Evolutionary conservation across 306 rosid genomes (phyloP), one percentile per base, ranked within the genome.

Genomic region (Begonia peltatifolia): DNA sequence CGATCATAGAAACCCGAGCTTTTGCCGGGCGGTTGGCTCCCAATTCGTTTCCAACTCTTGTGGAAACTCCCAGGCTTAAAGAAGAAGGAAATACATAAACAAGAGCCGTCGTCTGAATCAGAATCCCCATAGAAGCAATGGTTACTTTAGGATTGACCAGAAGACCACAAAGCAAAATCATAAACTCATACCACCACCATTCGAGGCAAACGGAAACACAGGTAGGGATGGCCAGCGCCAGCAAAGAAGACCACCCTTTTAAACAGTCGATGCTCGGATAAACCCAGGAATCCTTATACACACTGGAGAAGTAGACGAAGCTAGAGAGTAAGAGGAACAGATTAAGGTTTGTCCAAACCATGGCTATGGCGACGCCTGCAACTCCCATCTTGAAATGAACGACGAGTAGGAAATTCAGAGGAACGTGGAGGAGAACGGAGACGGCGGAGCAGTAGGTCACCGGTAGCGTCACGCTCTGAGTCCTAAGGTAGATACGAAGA

Each of bases 141-240:
- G 99, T 81, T 10, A 94, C 84, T 63, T 73, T 83, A 2, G 99
- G 99, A 35, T 92, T 83, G 3, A 42, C 59, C 2, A 92, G 63
- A 3, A 92, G 76, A 0, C 99, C 99, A 47, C 99, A 92, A 5
- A 92, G 63, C 60, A 92, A 55, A 35, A 87, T 86, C 96, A 92
- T 87, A 61, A 92, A 62, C 53, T 92, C 99, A 30, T 92, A 92
- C 99, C 99, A 92, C 99, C 99, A 92, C 99, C 99, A 92, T 30
- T 92, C 99, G 3, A 92, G 74, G 62, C 99, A 92, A 12, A 92
- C 99, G 0, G 99, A 92, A 10, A 83, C 71, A 10, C 99, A 92
- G 15, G 88, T 81, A 2, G 99, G 99, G 15, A 92, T 41, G 0
- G 96, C 78, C 6, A 92, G 76, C 9, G 86, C 64, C 7, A 92